A percentile compares a stretch with the other conserved stretches of the same genome.
These are phyloP conservation scores for Phytophthora megakarya DNA, from an alignment of 352 stramenopile genomes.

Conservation along the genomic window DNA sequence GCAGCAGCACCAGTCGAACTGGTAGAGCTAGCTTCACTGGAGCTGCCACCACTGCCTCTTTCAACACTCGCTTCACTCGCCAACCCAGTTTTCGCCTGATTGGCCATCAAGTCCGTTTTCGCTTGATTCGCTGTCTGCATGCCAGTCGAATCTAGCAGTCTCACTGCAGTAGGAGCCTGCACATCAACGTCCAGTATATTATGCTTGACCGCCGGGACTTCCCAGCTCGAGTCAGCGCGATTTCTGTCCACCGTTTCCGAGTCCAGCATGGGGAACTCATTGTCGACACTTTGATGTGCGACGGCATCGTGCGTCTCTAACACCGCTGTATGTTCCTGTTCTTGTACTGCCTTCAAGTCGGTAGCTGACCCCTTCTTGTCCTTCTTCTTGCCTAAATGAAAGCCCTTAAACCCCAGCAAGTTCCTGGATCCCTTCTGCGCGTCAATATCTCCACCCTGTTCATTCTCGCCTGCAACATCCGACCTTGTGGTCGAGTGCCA, in stretches of 20 bases:
- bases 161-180: conserved; percentile 4
- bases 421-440: conserved; percentile 27
- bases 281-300: conserved; percentile 12
- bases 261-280: conserved; percentile 44
- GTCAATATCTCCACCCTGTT: conserved; percentile 16
- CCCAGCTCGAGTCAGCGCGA: conserved; percentile 49
- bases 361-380: conserved; percentile 24
- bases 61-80: background rate
- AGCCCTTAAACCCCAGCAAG: conserved; percentile 32
- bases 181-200: conserved; percentile 11
- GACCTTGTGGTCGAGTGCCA: conserved; percentile 18
- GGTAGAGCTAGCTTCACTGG: conserved; percentile 9
- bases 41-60: conserved; percentile 21
- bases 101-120: conserved; percentile 16
- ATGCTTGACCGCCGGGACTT: conserved; percentile 20
- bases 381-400: conserved; percentile 35
- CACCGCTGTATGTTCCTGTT: conserved; percentile 16
- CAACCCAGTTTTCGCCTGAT: conserved; percentile 21
- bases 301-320: conserved; percentile 6
- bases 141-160: conserved; percentile 26
- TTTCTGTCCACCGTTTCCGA: conserved; percentile 35
- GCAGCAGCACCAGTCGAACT: conserved; percentile 1
- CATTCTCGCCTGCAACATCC: conserved; percentile 23
- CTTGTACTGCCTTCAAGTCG: conserved; percentile 17
- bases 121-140: conserved; percentile 21